Evolutionary conservation across 768 basidiomycete genomes (phyloP), one percentile per base, ranked within the genome.

Genomic region (Bullera alba): DNA sequence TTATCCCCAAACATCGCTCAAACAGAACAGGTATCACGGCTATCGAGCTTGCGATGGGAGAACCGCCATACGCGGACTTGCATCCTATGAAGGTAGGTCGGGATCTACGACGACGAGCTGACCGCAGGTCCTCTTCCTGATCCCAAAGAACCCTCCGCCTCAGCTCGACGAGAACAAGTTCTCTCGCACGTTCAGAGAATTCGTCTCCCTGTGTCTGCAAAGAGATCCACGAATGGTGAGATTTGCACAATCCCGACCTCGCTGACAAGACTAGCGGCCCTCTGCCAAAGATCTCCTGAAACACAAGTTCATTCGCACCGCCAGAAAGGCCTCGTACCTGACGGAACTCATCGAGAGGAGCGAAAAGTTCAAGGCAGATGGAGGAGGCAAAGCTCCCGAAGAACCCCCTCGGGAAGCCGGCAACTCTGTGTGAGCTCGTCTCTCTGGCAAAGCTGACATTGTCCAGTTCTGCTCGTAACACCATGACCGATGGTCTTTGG

Each of bases 61-160:
- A 97, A 69, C 95, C 95, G 30, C 95, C 95, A 2, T 97, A 97
- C 66, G 93, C 95, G 1, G 93, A 97, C 61, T 76, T 97, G 36
- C 95, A 99, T 74, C 95, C 95, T 4, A 97, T 99, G 95, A 97
- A 97, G 80, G 93, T 87, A 43, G 12, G 27, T 43, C 23, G 27
- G 28, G 19, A 41, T 79, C 60, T 22, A 16, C 37, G 5, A 27
- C 5, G 7, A 14, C 6, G 22, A 12, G 25, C 10, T 34, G 15
- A 3, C 43, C 32, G 23, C 59, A 93, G 90, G 91, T 96, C 28
- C 78, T 99, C 12, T 99, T 99, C 78, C 78, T 99, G 48, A 99
- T 99, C 50, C 95, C 95, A 15, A 96, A 96, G 77, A 97, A 97
- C 61, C 83, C 87, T 2, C 95, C 95, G 1, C 95, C 95, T 10